These are phyloP conservation scores for Fomitopsis schrenkii DNA, from an alignment of 1,284 basidiomycete species.

Conservation along the genomic window DNA sequence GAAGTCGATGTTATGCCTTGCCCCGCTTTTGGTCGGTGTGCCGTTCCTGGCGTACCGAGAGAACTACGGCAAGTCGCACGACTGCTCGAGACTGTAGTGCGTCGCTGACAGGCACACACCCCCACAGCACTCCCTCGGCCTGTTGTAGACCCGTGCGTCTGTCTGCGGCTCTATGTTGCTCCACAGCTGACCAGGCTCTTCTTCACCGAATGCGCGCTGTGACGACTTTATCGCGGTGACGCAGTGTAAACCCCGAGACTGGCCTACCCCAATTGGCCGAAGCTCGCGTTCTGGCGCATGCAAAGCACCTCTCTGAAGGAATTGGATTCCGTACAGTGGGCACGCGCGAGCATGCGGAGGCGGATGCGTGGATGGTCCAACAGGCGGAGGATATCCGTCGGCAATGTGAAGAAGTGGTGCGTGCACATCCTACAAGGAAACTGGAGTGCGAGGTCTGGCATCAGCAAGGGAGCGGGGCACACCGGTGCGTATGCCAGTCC, in stretches of 20 bases:
- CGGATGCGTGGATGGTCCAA: slow-evolving; percentile 79
- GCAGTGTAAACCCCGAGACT: slow-evolving; percentile 51
- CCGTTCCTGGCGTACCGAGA: slow-evolving; percentile 27
- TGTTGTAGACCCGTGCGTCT: slow-evolving; percentile 24
- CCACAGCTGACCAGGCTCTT: background rate
- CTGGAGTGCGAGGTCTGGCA: slow-evolving; percentile 86
- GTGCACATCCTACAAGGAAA: slow-evolving; percentile 44
- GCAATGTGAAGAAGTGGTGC: slow-evolving; percentile 56
- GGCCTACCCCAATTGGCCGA: slow-evolving; percentile 70
- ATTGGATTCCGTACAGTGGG: slow-evolving; percentile 94
- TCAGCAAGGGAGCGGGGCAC: slow-evolving; percentile 81
- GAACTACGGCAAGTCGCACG: slow-evolving; percentile 27
- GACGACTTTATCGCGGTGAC: background rate
- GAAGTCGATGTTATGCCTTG: slow-evolving; percentile 30
- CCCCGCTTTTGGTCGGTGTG: slow-evolving; percentile 31
- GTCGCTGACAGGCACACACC: background rate
- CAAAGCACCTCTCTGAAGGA: slow-evolving; percentile 70
- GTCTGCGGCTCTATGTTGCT: background rate
- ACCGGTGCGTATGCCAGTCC: slow-evolving; percentile 55
- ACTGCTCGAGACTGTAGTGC: background rate
- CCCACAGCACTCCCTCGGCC: slow-evolving; percentile 36
- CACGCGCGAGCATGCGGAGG: slow-evolving; percentile 82
- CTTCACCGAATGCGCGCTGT: background rate
- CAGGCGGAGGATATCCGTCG: slow-evolving; percentile 59
- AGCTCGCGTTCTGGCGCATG: slow-evolving; percentile 55